phyloP scores from a whole-genome alignment of 768 basidiomycete genomes.

The Gautieria morchelliformis region DNA sequence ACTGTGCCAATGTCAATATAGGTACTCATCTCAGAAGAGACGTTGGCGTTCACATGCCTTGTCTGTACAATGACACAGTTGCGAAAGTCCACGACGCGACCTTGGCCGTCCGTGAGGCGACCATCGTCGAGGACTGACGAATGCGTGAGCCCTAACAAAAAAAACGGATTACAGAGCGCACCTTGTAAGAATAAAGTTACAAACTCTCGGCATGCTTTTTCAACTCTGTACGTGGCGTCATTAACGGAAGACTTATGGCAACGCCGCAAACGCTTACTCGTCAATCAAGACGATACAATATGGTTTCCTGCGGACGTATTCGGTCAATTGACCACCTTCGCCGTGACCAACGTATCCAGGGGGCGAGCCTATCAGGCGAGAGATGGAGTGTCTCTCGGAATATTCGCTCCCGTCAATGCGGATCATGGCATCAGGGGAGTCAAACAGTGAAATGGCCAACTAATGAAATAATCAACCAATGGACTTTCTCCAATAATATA shows the following conservation, averaged over 20 bases:
- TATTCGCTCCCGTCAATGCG: constrained; percentile 91
- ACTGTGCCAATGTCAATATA: constrained; percentile 17
- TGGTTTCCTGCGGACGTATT: constrained; percentile 86
- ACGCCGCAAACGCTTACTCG: constrained; percentile 27
- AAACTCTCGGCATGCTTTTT: constrained; percentile 78
- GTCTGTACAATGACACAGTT: constrained; percentile 95
- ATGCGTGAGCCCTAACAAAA: background rate
- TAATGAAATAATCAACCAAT: constrained; percentile 21
- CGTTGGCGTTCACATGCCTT: constrained; percentile 17
- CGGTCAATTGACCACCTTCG: constrained; percentile 82
- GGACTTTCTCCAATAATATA: background rate
- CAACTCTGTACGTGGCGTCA: constrained; percentile 37
- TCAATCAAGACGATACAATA: constrained; percentile 81
- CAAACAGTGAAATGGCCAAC: constrained; percentile 85
- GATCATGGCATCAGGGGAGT: constrained; percentile 86
- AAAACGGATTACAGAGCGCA: background rate
- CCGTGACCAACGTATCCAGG: constrained; percentile 92
- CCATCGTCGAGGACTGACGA: constrained; percentile 75
- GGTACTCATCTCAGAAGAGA: background rate
- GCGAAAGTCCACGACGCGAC: constrained; percentile 78
- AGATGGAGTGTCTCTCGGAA: constrained; percentile 71
- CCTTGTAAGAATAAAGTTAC: constrained; percentile 61
- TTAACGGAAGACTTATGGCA: background rate
- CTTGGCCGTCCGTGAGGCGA: constrained; percentile 85
- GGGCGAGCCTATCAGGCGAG: constrained; percentile 64